Conservation (phyloP, 768 basidiomycete genomes). For the Heimioporus sp. region DNA sequence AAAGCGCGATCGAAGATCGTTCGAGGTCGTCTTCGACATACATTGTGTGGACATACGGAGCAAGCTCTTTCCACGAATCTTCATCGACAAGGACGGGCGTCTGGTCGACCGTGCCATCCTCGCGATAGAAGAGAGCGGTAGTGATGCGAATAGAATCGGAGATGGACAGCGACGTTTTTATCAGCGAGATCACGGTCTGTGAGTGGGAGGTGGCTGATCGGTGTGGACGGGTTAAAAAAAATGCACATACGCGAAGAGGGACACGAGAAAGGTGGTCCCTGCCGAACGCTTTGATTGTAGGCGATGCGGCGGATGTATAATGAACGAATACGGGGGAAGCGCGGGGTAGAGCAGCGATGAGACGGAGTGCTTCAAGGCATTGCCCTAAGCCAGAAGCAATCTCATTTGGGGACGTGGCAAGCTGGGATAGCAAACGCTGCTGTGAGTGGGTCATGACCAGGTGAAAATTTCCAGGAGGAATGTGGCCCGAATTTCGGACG, state of each 20-base stretch:
- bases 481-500: background rate
- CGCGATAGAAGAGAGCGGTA: constrained; percentile 28
- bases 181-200: constrained; percentile 24
- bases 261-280: constrained; percentile 31
- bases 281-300: constrained; percentile 27
- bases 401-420: constrained; percentile 32
- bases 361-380: constrained; percentile 33
- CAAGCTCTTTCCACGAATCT: constrained; percentile 33
- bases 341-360: constrained; percentile 28
- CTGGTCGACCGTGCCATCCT: constrained; percentile 29
- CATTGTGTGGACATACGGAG: constrained; percentile 28
- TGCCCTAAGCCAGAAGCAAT: constrained; percentile 32
- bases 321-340: constrained; percentile 27
- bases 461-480: no score
- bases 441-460: constrained; percentile 24
- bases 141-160: constrained; percentile 17
- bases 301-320: constrained; percentile 16
- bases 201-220: no score
- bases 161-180: constrained; percentile 24
- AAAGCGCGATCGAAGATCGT: constrained; percentile 10
- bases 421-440: constrained; percentile 29
- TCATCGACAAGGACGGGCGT: constrained; percentile 25
- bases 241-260: constrained; percentile 28
- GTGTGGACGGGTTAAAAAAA: background rate
- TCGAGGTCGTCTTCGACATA: constrained; percentile 30